These are phyloP conservation scores for Melanopsichium pennsylvanicum DNA, from an alignment of 1,284 basidiomycete genomes.

Conservation along the genomic window DNA sequence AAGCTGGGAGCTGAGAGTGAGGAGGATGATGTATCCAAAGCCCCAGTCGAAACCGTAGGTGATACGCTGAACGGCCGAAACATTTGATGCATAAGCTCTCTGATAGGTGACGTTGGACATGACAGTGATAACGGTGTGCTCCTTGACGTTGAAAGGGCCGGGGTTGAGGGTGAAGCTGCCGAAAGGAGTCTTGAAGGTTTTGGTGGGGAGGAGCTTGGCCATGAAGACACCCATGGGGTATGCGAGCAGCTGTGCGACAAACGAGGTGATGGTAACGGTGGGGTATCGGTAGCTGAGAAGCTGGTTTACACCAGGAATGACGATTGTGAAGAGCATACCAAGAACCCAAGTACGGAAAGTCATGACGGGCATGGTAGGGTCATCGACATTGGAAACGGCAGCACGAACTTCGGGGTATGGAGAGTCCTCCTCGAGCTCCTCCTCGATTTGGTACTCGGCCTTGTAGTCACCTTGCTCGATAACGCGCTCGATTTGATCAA, in stretches of 20 bases:
- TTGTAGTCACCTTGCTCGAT: slow-evolving; percentile 54
- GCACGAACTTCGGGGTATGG: slow-evolving; percentile 62
- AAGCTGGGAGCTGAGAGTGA: slow-evolving; percentile 68
- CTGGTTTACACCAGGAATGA: slow-evolving; percentile 60
- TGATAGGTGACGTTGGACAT: slow-evolving; percentile 67
- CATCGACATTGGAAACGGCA: slow-evolving; percentile 61
- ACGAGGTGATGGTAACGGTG: slow-evolving; percentile 49
- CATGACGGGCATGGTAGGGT: slow-evolving; percentile 59
- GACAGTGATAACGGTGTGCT: slow-evolving; percentile 63
- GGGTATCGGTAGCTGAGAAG: slow-evolving; percentile 60
- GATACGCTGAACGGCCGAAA: slow-evolving; percentile 50
- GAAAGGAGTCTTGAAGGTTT: slow-evolving; percentile 44
- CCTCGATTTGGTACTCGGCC: slow-evolving; percentile 46
- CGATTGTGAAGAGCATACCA: slow-evolving; percentile 54
- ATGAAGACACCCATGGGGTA: slow-evolving; percentile 53
- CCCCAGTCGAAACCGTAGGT: slow-evolving; percentile 47
- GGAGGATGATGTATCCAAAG: slow-evolving; percentile 68
- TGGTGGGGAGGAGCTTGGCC: slow-evolving; percentile 48
- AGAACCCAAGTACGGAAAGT: slow-evolving; percentile 61
- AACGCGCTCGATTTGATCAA: slow-evolving; percentile 42
- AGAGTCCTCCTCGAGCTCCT: slow-evolving; percentile 56
- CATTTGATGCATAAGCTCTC: slow-evolving; percentile 66
- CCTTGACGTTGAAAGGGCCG: slow-evolving; percentile 62
- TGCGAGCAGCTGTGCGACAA: slow-evolving; percentile 52
- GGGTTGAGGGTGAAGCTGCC: slow-evolving; percentile 56